Base-by-base conservation (phyloP, 2,329 filamentous ascomycete genomes). In the Rutstroemia sydowiana region DNA sequence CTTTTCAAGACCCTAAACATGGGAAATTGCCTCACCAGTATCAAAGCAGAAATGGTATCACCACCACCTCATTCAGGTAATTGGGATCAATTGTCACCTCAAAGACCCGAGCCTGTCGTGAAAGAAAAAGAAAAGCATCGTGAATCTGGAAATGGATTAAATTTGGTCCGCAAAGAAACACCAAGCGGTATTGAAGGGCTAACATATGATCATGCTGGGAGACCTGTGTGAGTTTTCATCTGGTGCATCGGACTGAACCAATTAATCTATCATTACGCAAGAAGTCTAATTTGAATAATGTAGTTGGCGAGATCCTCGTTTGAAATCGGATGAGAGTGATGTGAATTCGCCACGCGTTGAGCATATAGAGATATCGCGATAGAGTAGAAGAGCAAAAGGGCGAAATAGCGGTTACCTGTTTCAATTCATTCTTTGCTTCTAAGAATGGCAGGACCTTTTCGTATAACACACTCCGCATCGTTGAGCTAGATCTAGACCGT, bases 141-240 rank as follows among this genome's bases (percentile, higher is more conserved):
- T 23, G 21, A 18, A 1, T 34, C 4, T 34, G 20, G 28, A 16
- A 43, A 28, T 18, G 7, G 14, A 3, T 6, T 32, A 1, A 26
- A n/a, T 4, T 28, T 28, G 6, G 18, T 9, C 13, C 21, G 46
- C 11, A 32, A 20, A 21, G 46, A 49, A 43, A 36, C 28, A 28
- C 28, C 37, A 5, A 43, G 46, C 23, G n/a, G 37, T 3, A 43
- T 49, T 43, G 28, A 49, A 7, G 37, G 37, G 6, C n/a, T 49
- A 5, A 49, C 20, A 2, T 42, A 42, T 32, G 46, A 49, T 26
- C 26, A 20, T 42, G 37, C 46, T 11, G 46, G 46, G 14, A 42
- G 46, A 32, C 46, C 46, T 8, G 46, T 49, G 46, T 43, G 34
- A 43, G 46, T 34, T 34, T 8, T n/a, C n/a, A n/a, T n/a, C n/a